Evolutionary conservation across 1,284 basidiomycete species (phyloP).

Genomic region (Melampsora larici-populina): DNA sequence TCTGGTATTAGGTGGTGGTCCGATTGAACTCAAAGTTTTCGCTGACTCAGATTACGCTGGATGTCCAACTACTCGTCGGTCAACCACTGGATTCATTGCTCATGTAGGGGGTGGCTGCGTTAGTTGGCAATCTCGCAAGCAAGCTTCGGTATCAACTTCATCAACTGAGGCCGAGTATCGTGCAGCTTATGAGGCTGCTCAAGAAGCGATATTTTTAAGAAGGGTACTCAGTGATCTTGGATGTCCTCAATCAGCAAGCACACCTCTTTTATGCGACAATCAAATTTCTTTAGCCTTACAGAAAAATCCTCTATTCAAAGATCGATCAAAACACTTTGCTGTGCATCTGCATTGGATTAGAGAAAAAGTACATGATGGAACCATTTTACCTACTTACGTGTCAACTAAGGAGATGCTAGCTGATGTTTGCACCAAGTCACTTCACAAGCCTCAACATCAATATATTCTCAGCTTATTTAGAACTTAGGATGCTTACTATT

Average conservation of each 20-base stretch:
- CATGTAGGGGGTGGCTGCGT: neutral
- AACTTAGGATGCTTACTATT: no score
- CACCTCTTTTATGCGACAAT: constrained; percentile 36
- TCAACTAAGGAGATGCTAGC: constrained; percentile 41
- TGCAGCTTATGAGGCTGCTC: constrained; percentile 3
- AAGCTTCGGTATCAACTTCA: neutral
- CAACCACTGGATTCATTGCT: neutral
- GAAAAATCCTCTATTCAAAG: no score
- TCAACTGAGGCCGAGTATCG: no score
- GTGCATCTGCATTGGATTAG: constrained; percentile 42
- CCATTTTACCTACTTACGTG: constrained; percentile 32
- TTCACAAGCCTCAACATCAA: constrained; percentile 4
- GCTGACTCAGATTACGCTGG: no score
- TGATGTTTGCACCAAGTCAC: constrained; percentile 45
- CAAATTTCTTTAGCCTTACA: no score
- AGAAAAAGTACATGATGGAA: constrained; percentile 30
- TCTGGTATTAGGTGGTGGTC: neutral
- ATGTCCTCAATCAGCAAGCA: neutral
- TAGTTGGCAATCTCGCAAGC: constrained; percentile 25
- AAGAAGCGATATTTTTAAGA: neutral
- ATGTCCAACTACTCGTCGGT: no score
- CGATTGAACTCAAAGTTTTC: neutral
- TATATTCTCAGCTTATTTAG: no score
- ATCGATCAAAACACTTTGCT: no score
- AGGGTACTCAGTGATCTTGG: no score